A percentile compares a stretch with the other conserved stretches of the same genome.
These are phyloP conservation scores for Rosa rugosa DNA, from an alignment of 306 rosid genomes.

Conservation along the genomic window DNA sequence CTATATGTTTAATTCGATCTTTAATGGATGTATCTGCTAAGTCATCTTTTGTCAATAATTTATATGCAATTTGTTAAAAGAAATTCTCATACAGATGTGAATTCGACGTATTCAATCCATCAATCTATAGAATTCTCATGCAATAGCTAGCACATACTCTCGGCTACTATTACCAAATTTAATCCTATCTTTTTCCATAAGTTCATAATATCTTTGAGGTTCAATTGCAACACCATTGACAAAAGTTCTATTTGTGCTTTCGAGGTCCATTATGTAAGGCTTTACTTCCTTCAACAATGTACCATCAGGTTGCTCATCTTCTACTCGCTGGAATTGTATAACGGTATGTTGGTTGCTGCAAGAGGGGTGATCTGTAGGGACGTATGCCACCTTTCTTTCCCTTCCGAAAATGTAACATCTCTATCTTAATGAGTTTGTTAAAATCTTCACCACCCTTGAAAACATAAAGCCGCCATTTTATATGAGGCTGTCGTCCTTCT, in stretches of 20 bases:
- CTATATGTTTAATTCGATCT: too few species aligned
- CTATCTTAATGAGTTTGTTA: slow-evolving; percentile 80
- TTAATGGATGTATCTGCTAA: too few species aligned
- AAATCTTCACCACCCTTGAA: slow-evolving; percentile 91
- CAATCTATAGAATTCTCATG: slow-evolving; percentile 71
- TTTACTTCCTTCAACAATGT: slow-evolving; percentile 47
- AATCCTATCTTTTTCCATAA: slow-evolving; percentile 70
- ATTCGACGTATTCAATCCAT: neutral
- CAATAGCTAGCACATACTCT: slow-evolving; percentile 75
- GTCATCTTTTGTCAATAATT: too few species aligned
- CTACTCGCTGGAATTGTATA: slow-evolving; percentile 85
- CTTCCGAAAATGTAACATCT: slow-evolving; percentile 96
- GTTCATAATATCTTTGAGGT: slow-evolving; percentile 93
- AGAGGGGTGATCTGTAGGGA: slow-evolving; percentile 96
- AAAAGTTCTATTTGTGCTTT: slow-evolving; percentile 93
- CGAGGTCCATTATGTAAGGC: slow-evolving; percentile 95
- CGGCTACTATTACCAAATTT: slow-evolving; percentile 95
- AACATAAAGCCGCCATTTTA: slow-evolving; percentile 91
- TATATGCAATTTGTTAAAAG: too few species aligned
- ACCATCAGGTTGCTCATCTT: slow-evolving; percentile 80
- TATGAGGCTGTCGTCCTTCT: slow-evolving; percentile 71
- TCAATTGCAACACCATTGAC: slow-evolving; percentile 76
- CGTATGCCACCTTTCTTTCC: slow-evolving; percentile 90
- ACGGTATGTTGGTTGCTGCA: slow-evolving; percentile 99
- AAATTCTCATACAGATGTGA: neutral